These are phyloP conservation scores for Raddia distichophylla DNA, from an alignment of 176 grass and related monocot genomes.

Conservation along the genomic window DNA sequence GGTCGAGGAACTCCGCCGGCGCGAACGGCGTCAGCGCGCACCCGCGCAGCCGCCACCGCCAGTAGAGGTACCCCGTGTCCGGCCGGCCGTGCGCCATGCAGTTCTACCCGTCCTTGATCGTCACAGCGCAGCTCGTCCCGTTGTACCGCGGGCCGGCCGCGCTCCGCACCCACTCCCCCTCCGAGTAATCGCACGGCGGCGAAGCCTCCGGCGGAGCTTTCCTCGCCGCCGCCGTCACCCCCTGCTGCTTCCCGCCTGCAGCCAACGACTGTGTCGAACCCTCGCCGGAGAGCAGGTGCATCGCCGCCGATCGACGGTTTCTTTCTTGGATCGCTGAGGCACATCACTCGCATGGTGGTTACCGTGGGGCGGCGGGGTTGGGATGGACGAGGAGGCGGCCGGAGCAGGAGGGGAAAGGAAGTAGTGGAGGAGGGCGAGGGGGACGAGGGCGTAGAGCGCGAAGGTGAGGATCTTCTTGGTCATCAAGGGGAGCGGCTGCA, in stretches of 20 bases:
- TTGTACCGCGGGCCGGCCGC: constrained; percentile 51
- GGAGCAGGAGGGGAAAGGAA: constrained; percentile 34
- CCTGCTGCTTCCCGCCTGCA: not conserved
- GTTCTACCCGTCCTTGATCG: constrained; percentile 76
- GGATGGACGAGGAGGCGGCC: not conserved
- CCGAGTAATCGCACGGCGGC: constrained; percentile 54
- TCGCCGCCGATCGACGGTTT: not conserved
- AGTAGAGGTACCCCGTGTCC: constrained; percentile 62
- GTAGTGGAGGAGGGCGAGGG: constrained; percentile 49
- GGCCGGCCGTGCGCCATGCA: constrained; percentile 73
- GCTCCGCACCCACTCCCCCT: constrained; percentile 60
- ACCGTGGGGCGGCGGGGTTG: not conserved
- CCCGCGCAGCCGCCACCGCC: constrained; percentile 66
- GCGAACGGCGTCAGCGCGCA: constrained; percentile 61
- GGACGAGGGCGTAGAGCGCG: constrained; percentile 42
- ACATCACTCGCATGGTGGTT: not conserved
- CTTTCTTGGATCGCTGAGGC: not conserved
- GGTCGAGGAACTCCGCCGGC: constrained; percentile 48
- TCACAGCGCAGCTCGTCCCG: constrained; percentile 65
- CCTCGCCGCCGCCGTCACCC: not conserved
- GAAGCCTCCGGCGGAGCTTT: not conserved
- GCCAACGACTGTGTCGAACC: not conserved
- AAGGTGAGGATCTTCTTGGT: constrained; percentile 43
- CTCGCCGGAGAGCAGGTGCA: not conserved
- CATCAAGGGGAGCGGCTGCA: not conserved